Base-by-base conservation (phyloP, 2,329 filamentous ascomycete genomes). In the Metarhizium guizhouense region DNA sequence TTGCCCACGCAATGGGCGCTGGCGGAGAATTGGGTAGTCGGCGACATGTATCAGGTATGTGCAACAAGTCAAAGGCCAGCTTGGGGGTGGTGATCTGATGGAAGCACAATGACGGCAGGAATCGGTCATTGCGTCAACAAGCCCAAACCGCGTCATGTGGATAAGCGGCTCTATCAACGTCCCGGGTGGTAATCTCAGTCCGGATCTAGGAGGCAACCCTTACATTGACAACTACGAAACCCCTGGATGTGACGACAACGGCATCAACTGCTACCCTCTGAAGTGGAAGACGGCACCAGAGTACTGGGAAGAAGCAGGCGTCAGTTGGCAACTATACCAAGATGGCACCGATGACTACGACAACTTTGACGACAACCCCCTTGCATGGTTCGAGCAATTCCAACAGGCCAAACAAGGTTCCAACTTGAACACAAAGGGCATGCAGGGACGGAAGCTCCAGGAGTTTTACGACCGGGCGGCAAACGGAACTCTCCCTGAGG, bases 1-100 rank as follows among this genome's bases (percentile, higher is more conserved):
- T 70, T 82, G 32, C 77, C 78, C 0, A 74, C 79, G 34, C 79
- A 82, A 40, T 82, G 76, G 62, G 73, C 74, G 20, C 74, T 82
- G 60, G 79, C 78, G 6, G 79, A 82, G 60, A 75, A 72, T 6
- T 82, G 76, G 73, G 81, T 77, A 4, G 51, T 64, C 49, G 56
- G 58, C 40, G 59, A 61, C 43, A 61, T 57, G 55, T 51, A 58
- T 14, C 48, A 53, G 25, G 25, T 25, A 25, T 25, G 25, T 25
- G 25, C 25, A 25, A 25, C 1, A 1, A 25, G 25, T 25, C 25
- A 25, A 25, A 25, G 25, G 25, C 3, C 3, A 25, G 25, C 25
- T 1, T 25, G 25, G 25, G 25, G 1, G 3, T 25, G 25, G 25
- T 25, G 25, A 25, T 25, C 25, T 25, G 25, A 25, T 25, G 25